phyloP scores from a whole-genome alignment of 352 stramenopile species.

The Saprolegnia parasitica region DNA sequence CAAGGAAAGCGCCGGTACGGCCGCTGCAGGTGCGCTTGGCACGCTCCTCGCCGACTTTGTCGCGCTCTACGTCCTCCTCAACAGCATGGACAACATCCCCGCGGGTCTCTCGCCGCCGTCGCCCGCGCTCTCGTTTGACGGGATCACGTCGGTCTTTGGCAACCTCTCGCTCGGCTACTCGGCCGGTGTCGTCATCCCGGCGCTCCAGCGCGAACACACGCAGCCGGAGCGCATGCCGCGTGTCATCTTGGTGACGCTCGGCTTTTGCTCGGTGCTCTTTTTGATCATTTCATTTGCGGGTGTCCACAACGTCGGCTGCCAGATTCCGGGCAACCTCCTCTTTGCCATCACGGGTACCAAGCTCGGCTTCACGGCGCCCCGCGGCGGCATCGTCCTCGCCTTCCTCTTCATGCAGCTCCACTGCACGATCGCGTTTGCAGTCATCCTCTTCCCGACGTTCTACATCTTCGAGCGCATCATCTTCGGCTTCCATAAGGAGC shows the following conservation, averaged over 20 bases:
- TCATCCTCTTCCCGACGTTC: constrained; percentile 31
- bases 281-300: constrained; percentile 28
- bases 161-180: constrained; percentile 31
- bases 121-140: constrained; percentile 27
- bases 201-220: constrained; percentile 30
- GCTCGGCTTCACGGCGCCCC: constrained; percentile 23
- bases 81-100: constrained; percentile 23
- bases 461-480: constrained; percentile 33
- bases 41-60: constrained; percentile 31
- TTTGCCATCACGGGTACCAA: constrained; percentile 33
- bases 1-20: constrained; percentile 31
- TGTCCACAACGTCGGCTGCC: constrained; percentile 29
- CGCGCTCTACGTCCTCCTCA: constrained; percentile 26
- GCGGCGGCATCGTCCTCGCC: constrained; percentile 28
- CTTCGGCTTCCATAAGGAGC: constrained; percentile 31
- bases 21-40: constrained; percentile 25
- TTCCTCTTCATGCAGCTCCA: constrained; percentile 33
- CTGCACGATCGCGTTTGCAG: constrained; percentile 31
- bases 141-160: constrained; percentile 30
- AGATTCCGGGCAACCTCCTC: constrained; percentile 32
- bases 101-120: constrained; percentile 5
- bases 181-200: constrained; percentile 31
- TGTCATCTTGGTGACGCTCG: constrained; percentile 31
- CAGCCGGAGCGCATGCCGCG: constrained; percentile 30
- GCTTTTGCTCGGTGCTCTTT: constrained; percentile 30